phyloP scores from a whole-genome alignment of 192 early-diverging fungal genomes.

The Entomortierella lignicola region DNA sequence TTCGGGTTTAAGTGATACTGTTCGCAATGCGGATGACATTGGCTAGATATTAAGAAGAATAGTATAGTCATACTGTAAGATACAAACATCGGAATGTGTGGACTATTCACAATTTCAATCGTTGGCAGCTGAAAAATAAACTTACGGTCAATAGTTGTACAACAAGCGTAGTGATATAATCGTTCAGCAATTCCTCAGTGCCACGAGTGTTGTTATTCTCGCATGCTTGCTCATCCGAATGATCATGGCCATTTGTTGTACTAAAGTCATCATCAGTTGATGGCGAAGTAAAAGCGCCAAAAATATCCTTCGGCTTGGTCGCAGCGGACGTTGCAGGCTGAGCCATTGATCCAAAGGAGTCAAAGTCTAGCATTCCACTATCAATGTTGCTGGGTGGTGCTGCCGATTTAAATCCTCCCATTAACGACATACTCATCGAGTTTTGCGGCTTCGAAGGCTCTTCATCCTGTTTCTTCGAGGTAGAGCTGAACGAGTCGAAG shows the following conservation, averaged over 20 bases:
- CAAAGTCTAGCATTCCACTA: conserved; percentile 48
- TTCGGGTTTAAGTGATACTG: conserved; percentile 46
- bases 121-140: background rate
- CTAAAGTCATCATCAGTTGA: conserved; percentile 18
- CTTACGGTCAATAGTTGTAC: conserved; percentile 49
- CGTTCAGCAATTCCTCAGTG: conserved; percentile 44
- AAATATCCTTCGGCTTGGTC: conserved; percentile 22
- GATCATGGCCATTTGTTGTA: background rate
- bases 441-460: background rate
- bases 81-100: background rate
- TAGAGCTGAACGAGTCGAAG: conserved; percentile 27
- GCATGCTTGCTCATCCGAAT: background rate
- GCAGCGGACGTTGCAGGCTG: background rate
- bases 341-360: conserved; percentile 33
- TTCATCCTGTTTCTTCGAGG: conserved; percentile 11
- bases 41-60: conserved; percentile 19
- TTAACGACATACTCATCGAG: conserved; percentile 25
- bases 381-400: conserved; percentile 17
- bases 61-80: background rate
- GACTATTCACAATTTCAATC: background rate
- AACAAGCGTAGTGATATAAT: conserved; percentile 48
- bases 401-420: conserved; percentile 31
- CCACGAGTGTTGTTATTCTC: conserved; percentile 28
- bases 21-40: conserved; percentile 45
- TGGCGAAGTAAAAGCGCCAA: conserved; percentile 28